Percentiles rank a stretch among this genome's conserved stretches.
These are phyloP conservation scores for Arabidopsis lyrata DNA, from an alignment of 441 rosid species.

Conservation along the genomic window DNA sequence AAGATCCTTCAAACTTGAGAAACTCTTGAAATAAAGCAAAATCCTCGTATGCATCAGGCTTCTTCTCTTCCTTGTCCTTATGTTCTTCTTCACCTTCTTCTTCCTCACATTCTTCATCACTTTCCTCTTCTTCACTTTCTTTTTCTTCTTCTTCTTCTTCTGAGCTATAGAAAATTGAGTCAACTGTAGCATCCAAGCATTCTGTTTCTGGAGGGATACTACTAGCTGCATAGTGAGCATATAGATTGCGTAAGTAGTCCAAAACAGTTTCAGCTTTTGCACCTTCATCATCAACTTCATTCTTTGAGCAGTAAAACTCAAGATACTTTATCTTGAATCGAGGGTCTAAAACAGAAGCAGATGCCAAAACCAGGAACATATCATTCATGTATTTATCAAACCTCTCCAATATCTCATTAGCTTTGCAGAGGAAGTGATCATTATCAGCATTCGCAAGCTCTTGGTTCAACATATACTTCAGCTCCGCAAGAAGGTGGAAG, in stretches of 20 bases:
- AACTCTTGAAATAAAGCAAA: constrained; percentile 33
- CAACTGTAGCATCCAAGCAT: background rate
- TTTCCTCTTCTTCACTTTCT: background rate
- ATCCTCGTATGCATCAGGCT: constrained; percentile 27
- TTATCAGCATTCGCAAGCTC: constrained; percentile 55
- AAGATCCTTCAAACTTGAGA: constrained; percentile 34
- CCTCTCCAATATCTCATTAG: constrained; percentile 52
- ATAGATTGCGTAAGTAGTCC: constrained; percentile 9
- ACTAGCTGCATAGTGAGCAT: constrained; percentile 31
- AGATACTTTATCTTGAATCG: constrained; percentile 79
- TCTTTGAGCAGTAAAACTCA: constrained; percentile 74
- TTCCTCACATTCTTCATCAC: background rate
- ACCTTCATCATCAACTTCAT: constrained; percentile 60
- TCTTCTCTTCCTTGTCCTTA: background rate
- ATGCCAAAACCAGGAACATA: constrained; percentile 70
- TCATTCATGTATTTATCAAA: constrained; percentile 78
- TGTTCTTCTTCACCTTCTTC: background rate
- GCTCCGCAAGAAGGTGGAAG: constrained; percentile 65
- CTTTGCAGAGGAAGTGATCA: constrained; percentile 62
- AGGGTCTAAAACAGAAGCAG: constrained; percentile 87
- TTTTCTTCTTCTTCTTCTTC: background rate
- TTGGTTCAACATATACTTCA: constrained; percentile 66
- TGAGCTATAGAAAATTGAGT: background rate
- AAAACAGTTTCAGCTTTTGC: constrained; percentile 26
- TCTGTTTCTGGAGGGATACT: background rate